Evolutionary conservation across 1,139 yeast genomes (phyloP).

Genomic region (Taphrina communis): DNA sequence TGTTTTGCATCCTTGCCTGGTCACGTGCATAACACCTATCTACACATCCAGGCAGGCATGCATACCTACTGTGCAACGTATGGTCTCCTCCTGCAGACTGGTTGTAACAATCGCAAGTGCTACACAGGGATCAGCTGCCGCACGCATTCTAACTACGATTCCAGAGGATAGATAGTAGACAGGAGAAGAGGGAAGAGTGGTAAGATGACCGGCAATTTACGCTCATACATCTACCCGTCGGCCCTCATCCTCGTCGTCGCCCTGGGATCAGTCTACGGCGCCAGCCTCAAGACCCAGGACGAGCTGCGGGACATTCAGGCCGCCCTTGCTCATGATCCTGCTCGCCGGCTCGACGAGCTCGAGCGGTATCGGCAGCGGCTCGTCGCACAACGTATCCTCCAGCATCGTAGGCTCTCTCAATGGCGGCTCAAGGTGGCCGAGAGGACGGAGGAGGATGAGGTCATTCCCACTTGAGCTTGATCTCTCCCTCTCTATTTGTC

Average conservation of each 20-base stretch:
- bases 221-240: conserved; percentile 21
- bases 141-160: too few species aligned
- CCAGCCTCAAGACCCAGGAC: conserved; percentile 17
- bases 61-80: too few species aligned
- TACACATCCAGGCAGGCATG: too few species aligned
- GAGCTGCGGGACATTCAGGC: conserved; percentile 22
- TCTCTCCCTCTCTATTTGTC: background rate
- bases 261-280: conserved; percentile 36
- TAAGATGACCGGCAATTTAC: background rate
- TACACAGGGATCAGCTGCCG: too few species aligned
- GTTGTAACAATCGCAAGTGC: too few species aligned
- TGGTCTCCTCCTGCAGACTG: too few species aligned
- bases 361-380: conserved; percentile 21
- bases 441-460: background rate
- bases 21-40: too few species aligned
- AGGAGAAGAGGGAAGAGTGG: too few species aligned
- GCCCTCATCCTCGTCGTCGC: conserved; percentile 31
- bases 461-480: background rate
- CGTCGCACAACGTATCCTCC: conserved; percentile 28
- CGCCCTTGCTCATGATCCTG: conserved; percentile 10
- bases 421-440: conserved; percentile 8
- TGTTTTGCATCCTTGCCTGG: too few species aligned
- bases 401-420: conserved; percentile 22
- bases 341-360: conserved; percentile 11
- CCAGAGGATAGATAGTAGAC: too few species aligned